Percentiles rank a stretch among this genome's conserved stretches.
phyloP scores from a whole-genome alignment of 257 asterid genomes.

The Ajuga chamaepitys region DNA sequence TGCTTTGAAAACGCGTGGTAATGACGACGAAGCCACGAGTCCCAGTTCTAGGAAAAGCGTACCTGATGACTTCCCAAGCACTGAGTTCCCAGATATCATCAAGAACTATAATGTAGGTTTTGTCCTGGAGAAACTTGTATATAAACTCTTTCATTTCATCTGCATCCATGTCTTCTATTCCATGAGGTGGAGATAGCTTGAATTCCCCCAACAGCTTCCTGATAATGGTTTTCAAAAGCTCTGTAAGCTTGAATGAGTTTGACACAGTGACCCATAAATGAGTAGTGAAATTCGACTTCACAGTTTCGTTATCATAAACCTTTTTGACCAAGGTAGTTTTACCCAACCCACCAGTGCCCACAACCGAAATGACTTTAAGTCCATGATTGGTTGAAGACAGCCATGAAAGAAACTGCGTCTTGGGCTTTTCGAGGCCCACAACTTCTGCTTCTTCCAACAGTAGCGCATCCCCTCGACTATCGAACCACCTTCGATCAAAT shows the following conservation, averaged over 20 bases:
- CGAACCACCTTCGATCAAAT: not conserved
- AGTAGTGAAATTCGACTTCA: not conserved
- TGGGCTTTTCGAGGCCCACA: not conserved
- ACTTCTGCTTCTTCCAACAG: constrained; percentile 1
- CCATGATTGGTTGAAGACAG: not conserved
- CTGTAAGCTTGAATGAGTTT: constrained; percentile 3
- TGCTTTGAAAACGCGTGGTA: constrained; percentile 2
- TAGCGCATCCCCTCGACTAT: constrained; percentile 1
- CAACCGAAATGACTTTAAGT: not conserved
- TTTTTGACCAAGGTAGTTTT: constrained; percentile 6
- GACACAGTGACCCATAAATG: constrained; percentile 3
- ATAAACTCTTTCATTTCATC: constrained; percentile 3
- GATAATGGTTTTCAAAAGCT: constrained; percentile 5
- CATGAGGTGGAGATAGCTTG: not conserved
- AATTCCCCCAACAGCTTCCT: not conserved
- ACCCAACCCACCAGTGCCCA: constrained; percentile 9
- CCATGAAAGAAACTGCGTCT: not conserved
- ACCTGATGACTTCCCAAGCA: constrained; percentile 19
- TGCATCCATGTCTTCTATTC: not conserved
- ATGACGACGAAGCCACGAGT: not conserved
- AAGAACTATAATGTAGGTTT: constrained; percentile 18
- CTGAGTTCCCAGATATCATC: constrained; percentile 22
- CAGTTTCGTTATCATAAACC: not conserved
- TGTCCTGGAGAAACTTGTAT: constrained; percentile 8
- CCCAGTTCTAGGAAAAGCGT: constrained; percentile 18